Evolutionary conservation across 1,284 basidiomycete species (phyloP), one percentile per base, ranked within the genome.

Genomic region (Porphyrellus sp.): DNA sequence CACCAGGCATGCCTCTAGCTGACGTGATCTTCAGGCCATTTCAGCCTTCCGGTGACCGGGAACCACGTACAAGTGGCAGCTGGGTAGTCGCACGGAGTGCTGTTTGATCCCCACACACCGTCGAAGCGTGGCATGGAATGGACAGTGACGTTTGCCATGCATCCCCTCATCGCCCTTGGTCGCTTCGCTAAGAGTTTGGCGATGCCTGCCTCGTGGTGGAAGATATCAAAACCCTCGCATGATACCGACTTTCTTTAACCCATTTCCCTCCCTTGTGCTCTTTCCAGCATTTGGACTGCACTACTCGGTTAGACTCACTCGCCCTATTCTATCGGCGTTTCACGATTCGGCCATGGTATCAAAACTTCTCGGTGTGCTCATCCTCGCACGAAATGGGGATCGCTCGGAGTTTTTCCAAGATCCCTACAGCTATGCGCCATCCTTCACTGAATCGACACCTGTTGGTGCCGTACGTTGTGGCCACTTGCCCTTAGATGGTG

Each of bases 341-440:
- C 35, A 64, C 63, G 41, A 66, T 46, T 51, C 49, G 24, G 63
- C 33, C 16, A 68, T 63, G 63, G 75, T 84, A 72, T 81, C 84
- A 60, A 80, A 78, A 70, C 81, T 91, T 56, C 81, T 88, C 58
- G 91, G 91, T 66, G 85, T 89, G 55, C 82, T 94, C 62, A 77
- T 92, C 65, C 77, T 93, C 63, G 85, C 86, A 53, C 84, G 89
- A 56, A 91, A 89, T 61, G 92, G 91, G 54, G 91, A 92, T 72
- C 81, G 89, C 54, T 75, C 76, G 57, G 81, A 79, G 61, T 86
- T 80, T 68, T 78, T 80, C 70, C 89, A 91, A 67, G 79, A 88
- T 66, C 86, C 86, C 38, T 70, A 77, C 63, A 83, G 74, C 25
- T 92, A 93, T 71, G 75, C 80, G 24, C 80, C 81, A 8, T 76